Evolutionary conservation across 345 rosid species (phyloP).

Genomic region (Cardamine chenopodiifolia): DNA sequence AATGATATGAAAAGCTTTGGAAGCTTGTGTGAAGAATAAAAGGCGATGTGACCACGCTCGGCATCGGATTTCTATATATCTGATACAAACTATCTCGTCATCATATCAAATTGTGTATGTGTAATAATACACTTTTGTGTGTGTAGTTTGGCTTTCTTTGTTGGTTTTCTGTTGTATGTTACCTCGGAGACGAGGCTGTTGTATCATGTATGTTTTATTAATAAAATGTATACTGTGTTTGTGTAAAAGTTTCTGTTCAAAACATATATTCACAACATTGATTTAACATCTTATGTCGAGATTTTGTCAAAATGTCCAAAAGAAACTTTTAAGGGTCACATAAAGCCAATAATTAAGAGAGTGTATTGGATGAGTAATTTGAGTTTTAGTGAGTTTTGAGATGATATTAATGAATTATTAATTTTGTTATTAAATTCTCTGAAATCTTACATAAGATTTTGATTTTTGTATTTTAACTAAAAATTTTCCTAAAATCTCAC

Average conservation of each 20-base stretch:
- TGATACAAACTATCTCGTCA: slow-evolving; percentile 35
- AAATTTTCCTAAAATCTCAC: too few relatives aligned
- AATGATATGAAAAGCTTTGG: slow-evolving; percentile 19
- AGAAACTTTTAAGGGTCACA: too few relatives aligned
- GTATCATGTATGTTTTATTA: neutral
- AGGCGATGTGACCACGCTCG: slow-evolving; percentile 37
- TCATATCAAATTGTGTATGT: slow-evolving; percentile 28
- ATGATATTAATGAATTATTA: too few relatives aligned
- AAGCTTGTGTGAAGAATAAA: slow-evolving; percentile 35
- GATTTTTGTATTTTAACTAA: too few relatives aligned
- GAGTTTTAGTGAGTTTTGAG: too few relatives aligned
- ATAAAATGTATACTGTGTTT: slow-evolving; percentile 21
- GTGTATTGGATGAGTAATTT: too few relatives aligned
- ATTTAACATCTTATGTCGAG: too few relatives aligned
- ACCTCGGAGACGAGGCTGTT: slow-evolving; percentile 17
- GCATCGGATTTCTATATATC: neutral
- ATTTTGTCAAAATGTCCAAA: too few relatives aligned
- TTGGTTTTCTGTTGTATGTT: slow-evolving; percentile 24
- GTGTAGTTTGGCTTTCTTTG: slow-evolving; percentile 27
- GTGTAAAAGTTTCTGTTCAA: slow-evolving; percentile 2
- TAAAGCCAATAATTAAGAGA: too few relatives aligned
- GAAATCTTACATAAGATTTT: too few relatives aligned
- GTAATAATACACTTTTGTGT: slow-evolving; percentile 28
- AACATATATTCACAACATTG: too few relatives aligned
- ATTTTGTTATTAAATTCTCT: too few relatives aligned